phyloP scores from a whole-genome alignment of 2,329 filamentous ascomycete genomes.

The Ophiostoma sp. region DNA sequence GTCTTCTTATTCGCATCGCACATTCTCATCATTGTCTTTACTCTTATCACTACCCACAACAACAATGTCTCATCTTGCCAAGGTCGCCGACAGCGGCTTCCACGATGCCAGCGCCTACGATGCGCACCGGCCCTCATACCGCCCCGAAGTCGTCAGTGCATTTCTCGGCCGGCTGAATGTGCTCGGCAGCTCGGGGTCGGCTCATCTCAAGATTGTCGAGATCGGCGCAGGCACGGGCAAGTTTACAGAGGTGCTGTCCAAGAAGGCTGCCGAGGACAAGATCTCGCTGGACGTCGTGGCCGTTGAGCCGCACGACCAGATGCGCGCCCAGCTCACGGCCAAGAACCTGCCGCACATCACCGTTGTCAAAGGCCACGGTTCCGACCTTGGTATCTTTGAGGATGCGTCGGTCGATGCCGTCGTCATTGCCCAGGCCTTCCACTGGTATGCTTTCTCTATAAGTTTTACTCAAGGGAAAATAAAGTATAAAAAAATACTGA shows the following conservation, averaged over 20 bases:
- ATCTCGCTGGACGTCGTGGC: conserved; percentile 45
- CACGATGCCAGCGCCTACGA: conserved; percentile 61
- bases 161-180: conserved; percentile 55
- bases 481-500: not conserved
- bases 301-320: conserved; percentile 57
- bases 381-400: conserved; percentile 49
- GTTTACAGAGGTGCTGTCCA: conserved; percentile 44
- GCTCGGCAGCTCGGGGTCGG: conserved; percentile 35
- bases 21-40: not conserved
- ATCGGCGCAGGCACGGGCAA: conserved; percentile 35
- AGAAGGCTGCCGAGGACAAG: conserved; percentile 41
- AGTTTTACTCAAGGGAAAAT: not conserved
- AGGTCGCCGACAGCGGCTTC: conserved; percentile 53
- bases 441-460: conserved; percentile 42
- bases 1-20: not conserved
- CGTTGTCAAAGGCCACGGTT: conserved; percentile 54
- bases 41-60: conserved; percentile 6
- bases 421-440: conserved; percentile 60
- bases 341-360: conserved; percentile 54
- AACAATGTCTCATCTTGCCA: conserved; percentile 26
- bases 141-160: conserved; percentile 49
- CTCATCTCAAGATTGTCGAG: conserved; percentile 35
- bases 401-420: conserved; percentile 60
- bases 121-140: conserved; percentile 62
- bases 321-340: conserved; percentile 55